A percentile compares a stretch with the other conserved stretches of the same genome.
Evolutionary conservation across 306 rosid species (phyloP).

Genomic region (Dryas octopetala): DNA sequence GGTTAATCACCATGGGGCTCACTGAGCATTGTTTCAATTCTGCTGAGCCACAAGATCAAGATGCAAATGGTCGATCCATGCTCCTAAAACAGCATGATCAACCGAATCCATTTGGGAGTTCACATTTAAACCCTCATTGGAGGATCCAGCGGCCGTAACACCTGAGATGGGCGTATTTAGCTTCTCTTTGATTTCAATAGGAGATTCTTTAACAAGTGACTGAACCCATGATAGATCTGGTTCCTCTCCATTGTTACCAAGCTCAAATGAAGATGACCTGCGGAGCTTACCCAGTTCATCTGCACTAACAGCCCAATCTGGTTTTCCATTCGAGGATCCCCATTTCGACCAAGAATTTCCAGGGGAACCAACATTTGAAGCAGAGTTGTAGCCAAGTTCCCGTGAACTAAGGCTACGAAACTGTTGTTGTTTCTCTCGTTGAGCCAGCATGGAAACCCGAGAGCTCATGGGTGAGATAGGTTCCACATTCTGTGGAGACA

Average conservation of each 20-base stretch:
- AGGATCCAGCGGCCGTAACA: conserved; percentile 37
- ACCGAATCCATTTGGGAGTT: conserved; percentile 49
- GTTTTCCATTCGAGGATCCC: conserved; percentile 73
- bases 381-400: conserved; percentile 72
- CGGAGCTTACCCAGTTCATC: conserved; percentile 76
- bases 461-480: conserved; percentile 84
- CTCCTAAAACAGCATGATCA: conserved; percentile 61
- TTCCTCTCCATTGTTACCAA: conserved; percentile 85
- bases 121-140: conserved; percentile 45
- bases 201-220: conserved; percentile 90
- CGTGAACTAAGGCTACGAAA: conserved; percentile 95
- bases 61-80: conserved; percentile 65
- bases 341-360: conserved; percentile 78
- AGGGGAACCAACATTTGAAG: conserved; percentile 48
- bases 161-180: conserved; percentile 31
- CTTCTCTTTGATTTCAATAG: conserved; percentile 71
- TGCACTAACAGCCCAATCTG: conserved; percentile 74
- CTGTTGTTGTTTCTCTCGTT: conserved; percentile 79
- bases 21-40: conserved; percentile 36
- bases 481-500: conserved; percentile 82
- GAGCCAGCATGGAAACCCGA: conserved; percentile 73
- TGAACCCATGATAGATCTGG: conserved; percentile 98
- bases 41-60: conserved; percentile 77
- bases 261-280: conserved; percentile 83
- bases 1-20: conserved; percentile 44